Conservation (phyloP, 805 yeast genomes). For the Starmerella vitae region DNA sequence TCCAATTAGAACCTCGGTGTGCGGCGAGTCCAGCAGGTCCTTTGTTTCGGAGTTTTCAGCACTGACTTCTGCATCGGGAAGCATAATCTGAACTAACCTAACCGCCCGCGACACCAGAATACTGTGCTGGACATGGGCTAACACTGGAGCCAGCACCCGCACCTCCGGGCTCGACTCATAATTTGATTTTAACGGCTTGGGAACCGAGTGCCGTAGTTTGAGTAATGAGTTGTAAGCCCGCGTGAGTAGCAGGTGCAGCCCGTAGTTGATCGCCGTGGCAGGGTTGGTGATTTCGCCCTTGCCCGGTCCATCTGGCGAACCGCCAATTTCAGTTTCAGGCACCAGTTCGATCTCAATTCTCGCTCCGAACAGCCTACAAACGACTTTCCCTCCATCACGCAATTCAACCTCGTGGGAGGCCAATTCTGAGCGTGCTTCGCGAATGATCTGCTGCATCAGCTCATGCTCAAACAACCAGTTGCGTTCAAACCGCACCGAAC, state of each 20-base stretch:
- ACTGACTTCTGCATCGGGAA: constrained; percentile 10
- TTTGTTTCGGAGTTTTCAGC: background rate
- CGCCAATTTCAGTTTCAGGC: constrained; percentile 21
- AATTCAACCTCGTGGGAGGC: background rate
- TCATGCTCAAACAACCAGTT: constrained; percentile 78
- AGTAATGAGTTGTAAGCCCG: constrained; percentile 40
- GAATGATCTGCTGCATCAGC: constrained; percentile 45
- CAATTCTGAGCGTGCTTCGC: background rate
- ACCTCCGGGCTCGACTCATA: constrained; percentile 5
- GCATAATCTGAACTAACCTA: constrained; percentile 17
- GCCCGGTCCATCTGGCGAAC: too few relatives aligned
- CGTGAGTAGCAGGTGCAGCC: constrained; percentile 48
- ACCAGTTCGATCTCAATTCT: constrained; percentile 20
- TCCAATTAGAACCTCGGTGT: constrained; percentile 1
- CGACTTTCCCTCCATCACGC: background rate
- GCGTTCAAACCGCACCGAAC: constrained; percentile 47
- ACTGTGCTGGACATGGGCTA: constrained; percentile 25
- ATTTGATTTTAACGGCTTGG: constrained; percentile 12
- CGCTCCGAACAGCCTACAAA: background rate
- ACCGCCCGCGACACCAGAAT: constrained; percentile 14
- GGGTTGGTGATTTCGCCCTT: constrained; percentile 24
- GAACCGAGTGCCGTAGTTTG: constrained; percentile 28
- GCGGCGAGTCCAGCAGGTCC: constrained; percentile 3
- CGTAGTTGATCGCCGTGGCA: constrained; percentile 43
- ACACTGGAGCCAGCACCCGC: constrained; percentile 24